Evolutionary conservation across 2,329 filamentous ascomycete genomes (phyloP), one percentile per base, ranked within the genome.

Genomic region (Monilinia fructicola): DNA sequence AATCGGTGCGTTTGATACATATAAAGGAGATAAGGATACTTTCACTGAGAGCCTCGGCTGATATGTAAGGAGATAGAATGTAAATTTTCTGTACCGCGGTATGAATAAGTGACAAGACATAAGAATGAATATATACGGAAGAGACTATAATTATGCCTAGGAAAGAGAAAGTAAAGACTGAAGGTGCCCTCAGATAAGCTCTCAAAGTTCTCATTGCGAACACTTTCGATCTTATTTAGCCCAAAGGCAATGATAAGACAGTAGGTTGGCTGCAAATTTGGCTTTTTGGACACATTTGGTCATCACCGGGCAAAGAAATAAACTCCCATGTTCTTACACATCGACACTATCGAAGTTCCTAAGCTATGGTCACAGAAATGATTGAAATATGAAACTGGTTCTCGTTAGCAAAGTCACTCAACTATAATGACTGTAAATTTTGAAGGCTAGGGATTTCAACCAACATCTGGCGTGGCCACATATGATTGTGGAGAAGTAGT

Each of bases 131-230:
- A 16, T 7, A 50, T 11, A 50, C 2, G 3, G 38, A 50, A 26
- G 23, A 4, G 21, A n/a, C 4, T 38, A n/a, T 31, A 38, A 50
- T 12, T 26, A 18, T 38, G n/a, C 12, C 10, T 3, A 35, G 21
- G 31, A 26, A 65, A 50, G 14, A 31, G 14, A 54, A 54, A 65
- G 18, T 3, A 42, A 63, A 65, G 12, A 59, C 52, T 56, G 54
- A 69, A 69, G 54, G 60, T 71, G 71, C 75, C 76, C 76, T 77
- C 76, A 77, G 76, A 77, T 77, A 67, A 77, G 76, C 76, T 77
- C 76, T 77, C 76, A 76, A 46, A 74, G 76, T 77, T 76, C 73
- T 77, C 76, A 77, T 76, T 63, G 75, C 72, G 65, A 77, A 77
- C 76, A 69, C 75, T 75, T 72, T 60, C 73, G 67, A 60, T 61